These are phyloP conservation scores for Ploettnerulaceae sp. DNA, from an alignment of 2,329 filamentous ascomycete species.

Conservation along the genomic window DNA sequence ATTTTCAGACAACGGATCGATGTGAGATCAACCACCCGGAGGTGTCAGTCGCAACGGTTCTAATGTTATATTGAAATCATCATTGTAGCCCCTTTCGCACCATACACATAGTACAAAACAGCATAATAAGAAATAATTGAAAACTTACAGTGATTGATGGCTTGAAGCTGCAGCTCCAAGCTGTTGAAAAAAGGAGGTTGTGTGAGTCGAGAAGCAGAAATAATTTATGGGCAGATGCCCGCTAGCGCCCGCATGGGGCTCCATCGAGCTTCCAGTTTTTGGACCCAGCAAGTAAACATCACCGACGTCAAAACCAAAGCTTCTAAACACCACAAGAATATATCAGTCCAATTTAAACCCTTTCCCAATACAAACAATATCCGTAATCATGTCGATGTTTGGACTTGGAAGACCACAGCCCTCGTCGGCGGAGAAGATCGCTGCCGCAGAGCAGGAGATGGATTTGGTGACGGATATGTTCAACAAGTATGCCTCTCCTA, in stretches of 20 bases:
- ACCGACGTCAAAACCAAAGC: constrained; percentile 3
- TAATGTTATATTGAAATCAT: constrained; percentile 48
- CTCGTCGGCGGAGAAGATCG: constrained; percentile 94
- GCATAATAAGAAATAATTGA: not conserved
- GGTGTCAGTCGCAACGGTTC: constrained; percentile 57
- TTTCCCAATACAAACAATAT: not conserved
- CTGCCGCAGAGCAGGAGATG: constrained; percentile 92
- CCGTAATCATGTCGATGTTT: constrained; percentile 62
- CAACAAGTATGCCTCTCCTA: constrained; percentile 65
- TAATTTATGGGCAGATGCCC: constrained; percentile 13
- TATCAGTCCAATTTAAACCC: not conserved
- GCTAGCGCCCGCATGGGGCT: constrained; percentile 18
- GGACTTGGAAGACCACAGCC: constrained; percentile 74
- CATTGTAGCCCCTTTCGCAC: constrained; percentile 33
- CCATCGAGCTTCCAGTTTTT: constrained; percentile 23
- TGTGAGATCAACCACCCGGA: constrained; percentile 48
- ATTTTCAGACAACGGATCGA: constrained; percentile 44
- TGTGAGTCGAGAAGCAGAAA: constrained; percentile 8
- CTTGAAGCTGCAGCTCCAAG: constrained; percentile 15
- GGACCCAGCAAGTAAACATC: constrained; percentile 5
- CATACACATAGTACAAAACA: not conserved
- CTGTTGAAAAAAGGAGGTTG: constrained; percentile 3
- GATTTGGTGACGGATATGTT: constrained; percentile 98
- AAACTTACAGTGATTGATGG: constrained; percentile 19
- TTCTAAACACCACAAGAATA: not conserved